Evolutionary conservation across 1,139 yeast species (phyloP), one percentile per base, ranked within the genome.

Genomic region (Taphrina deformans): DNA sequence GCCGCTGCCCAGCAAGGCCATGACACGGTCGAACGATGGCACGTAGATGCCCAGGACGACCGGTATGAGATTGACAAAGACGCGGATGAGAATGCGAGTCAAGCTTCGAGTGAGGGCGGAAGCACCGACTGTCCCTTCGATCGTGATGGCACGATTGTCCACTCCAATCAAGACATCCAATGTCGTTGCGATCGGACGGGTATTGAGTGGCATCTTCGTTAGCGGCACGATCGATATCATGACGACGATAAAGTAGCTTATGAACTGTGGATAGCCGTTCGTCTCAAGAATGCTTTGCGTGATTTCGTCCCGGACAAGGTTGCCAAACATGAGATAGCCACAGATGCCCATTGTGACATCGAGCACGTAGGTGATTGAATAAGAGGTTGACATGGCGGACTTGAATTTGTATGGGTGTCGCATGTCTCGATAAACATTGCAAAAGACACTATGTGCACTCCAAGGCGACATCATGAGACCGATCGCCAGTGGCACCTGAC

Each of bases 361-460:
- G 6, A 93, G 83, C 0, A 83, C 62, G 66, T 86, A 82, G 0
- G 96, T 87, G 69, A 90, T 87, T 51, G 82, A 71, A 71, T 87
- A 89, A 0, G 88, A 80, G 21, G 81, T 76, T 65, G 78, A 79
- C 70, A 86, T 77, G 69, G 87, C 84, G 26, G 75, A 74, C 45
- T 73, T 72, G 73, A 82, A 85, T 67, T 80, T 82, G 12, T 76
- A 74, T 1, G 93, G 92, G 71, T 87, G 92, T 72, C 90, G 83
- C 96, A 89, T 88, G 74, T 89, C 96, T 55, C 87, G 80, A 74
- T 85, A 87, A 62, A 89, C 79, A 72, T 88, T 89, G 1, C 96
- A 96, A 71, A 88, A 88, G 23, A 89, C 89, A 0, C 95, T 91
- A 74, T 89, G 96, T 2, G 96, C 96, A 68, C 96, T 95, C 89